These are phyloP conservation scores for Cymbidium sinense DNA, from an alignment of 106 monocot genomes.

Conservation along the genomic window DNA sequence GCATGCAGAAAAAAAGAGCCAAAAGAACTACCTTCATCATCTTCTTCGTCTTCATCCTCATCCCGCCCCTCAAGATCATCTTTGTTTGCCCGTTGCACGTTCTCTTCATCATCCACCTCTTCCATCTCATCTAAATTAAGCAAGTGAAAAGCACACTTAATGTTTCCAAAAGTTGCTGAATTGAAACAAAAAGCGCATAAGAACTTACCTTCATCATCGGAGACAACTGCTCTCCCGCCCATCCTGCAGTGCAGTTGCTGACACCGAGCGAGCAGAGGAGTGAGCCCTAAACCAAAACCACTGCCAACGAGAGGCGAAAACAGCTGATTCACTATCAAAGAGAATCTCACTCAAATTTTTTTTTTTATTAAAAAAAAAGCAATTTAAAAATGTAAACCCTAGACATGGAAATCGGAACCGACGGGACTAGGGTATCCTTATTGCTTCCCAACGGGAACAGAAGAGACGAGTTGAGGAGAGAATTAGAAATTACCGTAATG, in stretches of 20 bases:
- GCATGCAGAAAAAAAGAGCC: neutral
- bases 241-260: conserved; percentile 16
- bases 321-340: neutral
- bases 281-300: conserved; percentile 2
- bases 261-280: neutral
- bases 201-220: conserved; percentile 76
- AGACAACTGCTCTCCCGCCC: conserved; percentile 67
- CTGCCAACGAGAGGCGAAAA: neutral
- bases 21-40: conserved; percentile 51
- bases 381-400: neutral
- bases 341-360: too few relatives aligned
- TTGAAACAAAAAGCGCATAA: neutral
- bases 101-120: conserved; percentile 81
- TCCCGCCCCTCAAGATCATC: conserved; percentile 22
- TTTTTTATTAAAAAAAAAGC: neutral
- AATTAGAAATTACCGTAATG: too few relatives aligned
- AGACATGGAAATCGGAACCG: neutral
- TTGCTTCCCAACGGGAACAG: too few relatives aligned
- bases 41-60: conserved; percentile 76
- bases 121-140: conserved; percentile 60
- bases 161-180: neutral
- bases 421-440: too few relatives aligned
- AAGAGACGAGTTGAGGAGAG: too few relatives aligned
- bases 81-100: conserved; percentile 13
- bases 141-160: neutral